These are phyloP conservation scores for Amanita brunnescens DNA, from an alignment of 768 basidiomycete genomes.

Conservation along the genomic window DNA sequence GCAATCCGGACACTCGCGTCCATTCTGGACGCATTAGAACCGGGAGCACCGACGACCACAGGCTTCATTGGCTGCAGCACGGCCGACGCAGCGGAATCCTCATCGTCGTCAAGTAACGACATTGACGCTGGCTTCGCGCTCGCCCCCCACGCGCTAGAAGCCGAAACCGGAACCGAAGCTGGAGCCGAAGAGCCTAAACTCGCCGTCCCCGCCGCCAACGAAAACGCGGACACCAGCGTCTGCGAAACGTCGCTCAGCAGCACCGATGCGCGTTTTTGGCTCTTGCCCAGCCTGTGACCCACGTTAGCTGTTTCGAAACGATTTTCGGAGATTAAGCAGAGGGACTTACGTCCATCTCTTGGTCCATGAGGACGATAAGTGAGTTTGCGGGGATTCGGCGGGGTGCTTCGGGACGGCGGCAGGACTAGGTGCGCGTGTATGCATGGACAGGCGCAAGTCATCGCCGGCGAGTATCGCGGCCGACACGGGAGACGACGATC, in stretches of 20 bases:
- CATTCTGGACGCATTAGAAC: background rate
- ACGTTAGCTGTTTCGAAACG: too few relatives aligned
- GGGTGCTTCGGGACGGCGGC: too few relatives aligned
- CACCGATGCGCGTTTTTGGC: constrained; percentile 33
- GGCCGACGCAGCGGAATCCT: background rate
- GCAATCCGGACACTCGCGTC: too few relatives aligned
- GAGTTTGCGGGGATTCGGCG: background rate
- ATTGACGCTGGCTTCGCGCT: background rate
- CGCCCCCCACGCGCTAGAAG: background rate
- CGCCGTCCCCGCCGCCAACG: background rate
- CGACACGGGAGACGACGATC: too few relatives aligned
- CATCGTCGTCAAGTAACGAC: background rate
- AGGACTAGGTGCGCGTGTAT: too few relatives aligned
- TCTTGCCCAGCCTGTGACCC: constrained; percentile 59
- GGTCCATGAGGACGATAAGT: background rate
- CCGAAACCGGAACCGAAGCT: background rate
- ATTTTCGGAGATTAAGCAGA: too few relatives aligned
- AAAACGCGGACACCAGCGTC: constrained; percentile 1
- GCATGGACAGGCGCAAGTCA: too few relatives aligned
- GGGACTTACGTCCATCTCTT: constrained; percentile 28
- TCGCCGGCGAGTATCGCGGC: background rate
- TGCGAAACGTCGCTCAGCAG: constrained; percentile 8
- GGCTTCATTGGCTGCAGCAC: constrained; percentile 1
- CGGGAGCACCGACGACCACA: background rate
- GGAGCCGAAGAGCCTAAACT: background rate